phyloP scores from a whole-genome alignment of 2,329 filamentous ascomycete species.

The Aaosphaeria pasadenensis region DNA sequence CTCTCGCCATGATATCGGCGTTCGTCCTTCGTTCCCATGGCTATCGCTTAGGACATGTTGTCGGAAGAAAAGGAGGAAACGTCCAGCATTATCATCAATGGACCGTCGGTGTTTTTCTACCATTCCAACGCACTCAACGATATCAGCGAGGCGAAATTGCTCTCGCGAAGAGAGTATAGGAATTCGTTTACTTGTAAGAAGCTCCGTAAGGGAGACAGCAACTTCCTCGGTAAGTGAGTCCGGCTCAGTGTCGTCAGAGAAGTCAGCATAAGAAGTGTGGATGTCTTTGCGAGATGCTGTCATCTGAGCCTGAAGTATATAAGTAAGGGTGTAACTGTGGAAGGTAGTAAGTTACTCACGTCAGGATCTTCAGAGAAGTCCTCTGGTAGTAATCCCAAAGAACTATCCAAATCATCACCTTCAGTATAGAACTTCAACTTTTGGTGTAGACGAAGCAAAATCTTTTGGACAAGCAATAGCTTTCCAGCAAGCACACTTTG shows the following conservation, averaged over 20 bases:
- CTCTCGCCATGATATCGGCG: constrained; percentile 67
- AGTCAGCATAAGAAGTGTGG: constrained; percentile 51
- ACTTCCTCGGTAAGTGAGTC: constrained; percentile 69
- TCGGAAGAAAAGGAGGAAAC: constrained; percentile 84
- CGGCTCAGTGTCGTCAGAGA: constrained; percentile 55
- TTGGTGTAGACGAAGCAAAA: constrained; percentile 70
- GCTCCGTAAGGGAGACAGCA: constrained; percentile 69
- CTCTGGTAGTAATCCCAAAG: constrained; percentile 59
- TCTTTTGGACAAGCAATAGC: constrained; percentile 64
- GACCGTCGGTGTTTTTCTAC: constrained; percentile 85
- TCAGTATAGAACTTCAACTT: constrained; percentile 80
- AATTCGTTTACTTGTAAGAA: constrained; percentile 70
- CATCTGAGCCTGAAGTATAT: constrained; percentile 28
- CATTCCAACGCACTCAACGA: constrained; percentile 77
- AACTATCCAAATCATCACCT: constrained; percentile 76
- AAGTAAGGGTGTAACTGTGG: too few species aligned
- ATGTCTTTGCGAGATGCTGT: constrained; percentile 47
- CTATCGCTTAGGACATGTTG: constrained; percentile 70
- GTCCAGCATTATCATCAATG: constrained; percentile 84
- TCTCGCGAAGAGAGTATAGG: constrained; percentile 80
- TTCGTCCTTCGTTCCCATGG: constrained; percentile 51
- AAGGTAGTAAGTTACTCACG: constrained; percentile 29
- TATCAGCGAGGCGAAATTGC: constrained; percentile 81
- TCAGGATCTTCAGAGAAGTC: constrained; percentile 47
- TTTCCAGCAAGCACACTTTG: constrained; percentile 86